phyloP scores from a whole-genome alignment of 805 yeast species.

The Groenewaldozyma salmanticensis region DNA sequence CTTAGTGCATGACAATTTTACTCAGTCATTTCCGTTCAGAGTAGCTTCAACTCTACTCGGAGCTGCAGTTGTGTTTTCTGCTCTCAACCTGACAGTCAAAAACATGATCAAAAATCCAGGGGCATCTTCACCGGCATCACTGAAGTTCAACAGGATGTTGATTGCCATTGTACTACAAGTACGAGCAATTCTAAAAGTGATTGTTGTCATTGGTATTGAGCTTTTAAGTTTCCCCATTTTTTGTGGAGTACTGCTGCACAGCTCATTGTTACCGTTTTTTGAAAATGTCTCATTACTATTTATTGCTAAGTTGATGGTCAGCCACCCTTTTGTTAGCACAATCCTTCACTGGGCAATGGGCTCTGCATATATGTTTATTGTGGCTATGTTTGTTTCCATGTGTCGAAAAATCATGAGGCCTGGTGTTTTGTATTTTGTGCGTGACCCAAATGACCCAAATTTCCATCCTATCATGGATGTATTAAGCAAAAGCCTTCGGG shows the following conservation, averaged over 20 bases:
- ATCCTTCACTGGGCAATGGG: conserved; percentile 59
- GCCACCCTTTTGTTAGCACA: conserved; percentile 19
- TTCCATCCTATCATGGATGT: conserved; percentile 82
- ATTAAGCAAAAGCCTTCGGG: conserved; percentile 58
- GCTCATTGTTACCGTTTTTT: conserved; percentile 54
- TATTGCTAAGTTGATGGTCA: conserved; percentile 3
- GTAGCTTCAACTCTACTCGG: not conserved
- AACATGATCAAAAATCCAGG: conserved; percentile 1
- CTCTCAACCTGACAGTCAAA: not conserved
- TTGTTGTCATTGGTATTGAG: conserved; percentile 66
- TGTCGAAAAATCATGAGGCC: conserved; percentile 67
- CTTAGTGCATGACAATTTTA: not conserved
- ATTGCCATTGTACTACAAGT: conserved; percentile 16
- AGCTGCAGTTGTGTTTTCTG: not conserved
- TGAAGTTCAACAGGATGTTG: not conserved
- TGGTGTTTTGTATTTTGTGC: conserved; percentile 83
- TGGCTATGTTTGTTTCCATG: conserved; percentile 84
- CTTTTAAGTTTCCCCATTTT: conserved; percentile 75
- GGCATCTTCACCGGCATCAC: not conserved
- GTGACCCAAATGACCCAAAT: conserved; percentile 92
- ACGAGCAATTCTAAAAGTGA: conserved; percentile 58
- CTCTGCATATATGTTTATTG: conserved; percentile 74
- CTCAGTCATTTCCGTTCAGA: not conserved
- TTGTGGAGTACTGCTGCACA: conserved; percentile 72
- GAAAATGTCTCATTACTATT: conserved; percentile 9